phyloP scores from a whole-genome alignment of 31 red algal genomes.

The Endocladia muricata region DNA sequence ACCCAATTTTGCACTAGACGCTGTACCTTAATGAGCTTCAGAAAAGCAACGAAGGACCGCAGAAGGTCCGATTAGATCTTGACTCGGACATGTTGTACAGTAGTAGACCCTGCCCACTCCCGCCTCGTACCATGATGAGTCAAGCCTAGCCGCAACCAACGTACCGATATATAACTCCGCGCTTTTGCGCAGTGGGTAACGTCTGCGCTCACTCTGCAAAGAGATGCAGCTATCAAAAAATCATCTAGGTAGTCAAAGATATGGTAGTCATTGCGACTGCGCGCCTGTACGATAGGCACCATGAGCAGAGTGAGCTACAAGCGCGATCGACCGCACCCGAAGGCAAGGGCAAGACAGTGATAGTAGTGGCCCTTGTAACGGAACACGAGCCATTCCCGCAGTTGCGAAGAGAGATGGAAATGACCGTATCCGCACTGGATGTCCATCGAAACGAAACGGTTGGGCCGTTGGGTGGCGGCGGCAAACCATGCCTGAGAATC shows the following conservation, averaged over 20 bases:
- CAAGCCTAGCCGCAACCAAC: background rate
- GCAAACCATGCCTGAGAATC: slow-evolving; percentile 36
- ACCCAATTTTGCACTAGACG: background rate
- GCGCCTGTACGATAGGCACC: slow-evolving; percentile 7
- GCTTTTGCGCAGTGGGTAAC: background rate
- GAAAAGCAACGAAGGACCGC: background rate
- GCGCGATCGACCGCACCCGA: slow-evolving; percentile 18
- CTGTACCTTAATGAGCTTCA: slow-evolving; percentile 1
- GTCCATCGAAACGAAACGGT: slow-evolving; percentile 32
- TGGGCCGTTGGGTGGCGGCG: slow-evolving; percentile 4
- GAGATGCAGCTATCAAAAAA: slow-evolving; percentile 22
- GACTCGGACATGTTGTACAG: slow-evolving; percentile 17
- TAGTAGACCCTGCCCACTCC: slow-evolving; percentile 20
- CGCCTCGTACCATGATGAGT: background rate
- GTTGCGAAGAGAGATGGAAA: slow-evolving; percentile 3
- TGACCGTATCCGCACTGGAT: slow-evolving; percentile 35
- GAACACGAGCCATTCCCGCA: slow-evolving; percentile 49
- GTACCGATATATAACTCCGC: background rate
- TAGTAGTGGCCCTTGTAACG: slow-evolving; percentile 13
- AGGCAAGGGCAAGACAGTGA: slow-evolving; percentile 31
- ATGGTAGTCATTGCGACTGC: background rate
- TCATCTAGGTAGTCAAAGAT: slow-evolving; percentile 29
- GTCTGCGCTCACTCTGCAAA: background rate
- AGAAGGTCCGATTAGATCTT: background rate
- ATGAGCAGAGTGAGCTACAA: slow-evolving; percentile 17